Conservation (phyloP, 1,284 basidiomycete species). For the Ceratobasidium sp. region DNA sequence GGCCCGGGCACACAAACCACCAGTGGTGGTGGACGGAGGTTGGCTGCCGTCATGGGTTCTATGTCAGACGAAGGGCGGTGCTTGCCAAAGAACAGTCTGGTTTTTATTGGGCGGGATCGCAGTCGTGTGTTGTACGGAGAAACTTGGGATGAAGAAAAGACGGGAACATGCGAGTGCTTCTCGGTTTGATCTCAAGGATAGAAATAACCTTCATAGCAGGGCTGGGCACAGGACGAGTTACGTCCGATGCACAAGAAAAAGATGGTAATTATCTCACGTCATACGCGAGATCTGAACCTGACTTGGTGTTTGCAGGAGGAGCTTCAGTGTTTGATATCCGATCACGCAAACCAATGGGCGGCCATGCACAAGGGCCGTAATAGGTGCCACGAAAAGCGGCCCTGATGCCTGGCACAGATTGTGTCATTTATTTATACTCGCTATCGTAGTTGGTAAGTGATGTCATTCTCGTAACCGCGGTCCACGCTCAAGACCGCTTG, state of each 20-base stretch:
- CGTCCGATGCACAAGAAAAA: conserved; percentile 6
- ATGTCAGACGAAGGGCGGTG: background rate
- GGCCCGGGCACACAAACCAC: conserved; percentile 1
- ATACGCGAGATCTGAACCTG: background rate
- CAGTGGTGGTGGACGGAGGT: background rate
- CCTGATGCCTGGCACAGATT: background rate
- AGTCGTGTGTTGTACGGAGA: conserved; percentile 22
- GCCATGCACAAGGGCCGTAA: conserved; percentile 25
- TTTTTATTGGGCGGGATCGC: conserved; percentile 17
- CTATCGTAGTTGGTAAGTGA: conserved; percentile 12
- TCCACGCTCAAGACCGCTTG: too few species aligned
- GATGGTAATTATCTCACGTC: background rate
- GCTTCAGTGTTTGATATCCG: background rate
- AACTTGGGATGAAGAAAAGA: conserved; percentile 12
- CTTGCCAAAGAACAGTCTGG: conserved; percentile 7
- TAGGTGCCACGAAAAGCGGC: background rate
- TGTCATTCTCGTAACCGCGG: background rate
- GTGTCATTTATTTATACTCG: background rate
- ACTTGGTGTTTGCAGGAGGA: background rate
- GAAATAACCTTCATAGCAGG: background rate
- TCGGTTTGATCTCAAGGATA: background rate
- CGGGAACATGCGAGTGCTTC: background rate
- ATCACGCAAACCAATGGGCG: conserved; percentile 7
- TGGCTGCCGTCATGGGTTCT: background rate
- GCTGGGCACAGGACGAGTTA: background rate